Evolutionary conservation across 225 moss, liverwort and hornwort species (phyloP), one percentile per base, ranked within the genome.

Genomic region (Antitrichia curtipendula): DNA sequence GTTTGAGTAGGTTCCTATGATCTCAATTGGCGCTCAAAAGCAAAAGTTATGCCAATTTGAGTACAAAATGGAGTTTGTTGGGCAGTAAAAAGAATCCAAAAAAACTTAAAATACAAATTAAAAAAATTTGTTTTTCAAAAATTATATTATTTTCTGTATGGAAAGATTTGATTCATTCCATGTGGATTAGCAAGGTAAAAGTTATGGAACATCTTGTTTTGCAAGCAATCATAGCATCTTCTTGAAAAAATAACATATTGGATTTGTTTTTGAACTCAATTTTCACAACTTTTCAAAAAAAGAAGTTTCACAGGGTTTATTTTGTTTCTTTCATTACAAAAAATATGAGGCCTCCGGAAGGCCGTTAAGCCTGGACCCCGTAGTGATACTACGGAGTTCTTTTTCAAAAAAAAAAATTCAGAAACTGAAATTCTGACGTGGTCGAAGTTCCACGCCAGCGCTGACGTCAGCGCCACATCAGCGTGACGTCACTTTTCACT

Each of bases 111-210:
- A 40, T 24, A 68, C 7, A 22, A 40, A 32, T 34, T 63, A 24
- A 0, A 23, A 13, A 64, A 3, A 13, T 7, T 70, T 9, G 0
- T 16, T 28, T 6, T 0, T 5, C 16, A 71, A 27, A 40, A 15
- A 43, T 16, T 16, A 9, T 43, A 71, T 9, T 41, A 27, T 43
- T 71, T 43, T 71, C 9, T 27, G 27, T 0, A 16, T 27, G 6
- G 15, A 5, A 70, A 70, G 16, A 9, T 43, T 68, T 23, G 2
- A n/a, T 66, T 22, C 7, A 22, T n/a, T n/a, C 22, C 4, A n/a
- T n/a, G 12, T 22, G 12, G 12, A 66, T 12, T 11, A n/a, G 21
- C 1, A 1, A n/a, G n/a, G 21, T n/a, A 12, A n/a, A n/a, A 20
- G 2, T 65, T 65, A 36, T 11, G 6, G 3, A 65, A 4, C 21